Conservation (phyloP, 2,329 filamentous ascomycete species). For the Diplodia mutila region DNA sequence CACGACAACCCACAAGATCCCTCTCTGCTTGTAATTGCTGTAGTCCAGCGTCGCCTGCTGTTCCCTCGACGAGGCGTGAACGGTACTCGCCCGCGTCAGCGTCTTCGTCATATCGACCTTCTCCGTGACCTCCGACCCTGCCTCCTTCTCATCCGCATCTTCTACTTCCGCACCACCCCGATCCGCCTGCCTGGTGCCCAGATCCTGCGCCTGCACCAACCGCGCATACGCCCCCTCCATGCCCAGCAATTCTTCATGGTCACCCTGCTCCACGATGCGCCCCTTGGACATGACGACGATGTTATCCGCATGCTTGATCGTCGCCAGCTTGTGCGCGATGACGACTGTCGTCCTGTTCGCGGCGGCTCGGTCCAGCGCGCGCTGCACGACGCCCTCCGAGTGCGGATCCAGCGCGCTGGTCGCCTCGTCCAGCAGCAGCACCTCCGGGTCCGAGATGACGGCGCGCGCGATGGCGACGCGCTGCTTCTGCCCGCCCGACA, state of each 20-base stretch:
- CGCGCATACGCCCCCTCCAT: constrained; percentile 52
- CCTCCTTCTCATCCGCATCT: neutral
- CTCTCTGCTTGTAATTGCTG: constrained; percentile 5
- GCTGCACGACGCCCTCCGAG: constrained; percentile 92
- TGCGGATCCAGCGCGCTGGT: constrained; percentile 93
- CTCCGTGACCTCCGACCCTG: neutral
- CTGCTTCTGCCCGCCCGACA: constrained; percentile 96
- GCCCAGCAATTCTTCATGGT: constrained; percentile 77
- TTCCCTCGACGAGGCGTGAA: constrained; percentile 2
- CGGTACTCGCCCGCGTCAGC: neutral
- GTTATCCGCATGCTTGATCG: constrained; percentile 91
- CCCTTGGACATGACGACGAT: constrained; percentile 92
- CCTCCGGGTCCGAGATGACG: constrained; percentile 86
- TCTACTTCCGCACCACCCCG: neutral
- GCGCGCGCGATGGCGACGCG: constrained; percentile 93
- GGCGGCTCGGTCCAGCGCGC: constrained; percentile 83
- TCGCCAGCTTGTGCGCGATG: constrained; percentile 93
- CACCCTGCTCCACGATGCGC: constrained; percentile 86
- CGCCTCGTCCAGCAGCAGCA: constrained; percentile 91
- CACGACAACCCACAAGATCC: neutral
- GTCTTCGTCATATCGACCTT: neutral
- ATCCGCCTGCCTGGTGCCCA: constrained; percentile 11
- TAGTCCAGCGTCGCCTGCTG: constrained; percentile 4
- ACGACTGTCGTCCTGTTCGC: constrained; percentile 91
- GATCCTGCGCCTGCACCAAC: constrained; percentile 41